A percentile compares a stretch with the other conserved stretches of the same genome.
Evolutionary conservation across 257 asterid genomes (phyloP).

Genomic region (Salvia hispanica): DNA sequence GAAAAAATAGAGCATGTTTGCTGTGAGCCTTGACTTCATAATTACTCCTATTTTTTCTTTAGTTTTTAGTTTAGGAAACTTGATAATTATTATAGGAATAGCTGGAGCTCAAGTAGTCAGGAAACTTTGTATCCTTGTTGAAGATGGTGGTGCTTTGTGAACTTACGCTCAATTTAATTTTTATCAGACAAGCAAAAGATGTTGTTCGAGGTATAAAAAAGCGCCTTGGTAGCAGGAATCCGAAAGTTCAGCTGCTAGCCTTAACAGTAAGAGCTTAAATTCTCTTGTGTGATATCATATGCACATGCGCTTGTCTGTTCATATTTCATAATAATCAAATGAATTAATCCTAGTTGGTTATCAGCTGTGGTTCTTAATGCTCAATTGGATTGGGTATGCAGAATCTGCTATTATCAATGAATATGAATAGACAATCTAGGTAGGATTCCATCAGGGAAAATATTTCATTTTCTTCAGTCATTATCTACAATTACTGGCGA

Average conservation of each 20-base stretch:
- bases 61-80: no score
- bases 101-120: no score
- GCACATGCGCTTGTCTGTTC: not conserved
- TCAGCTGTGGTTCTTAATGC: conserved; percentile 1
- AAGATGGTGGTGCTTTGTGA: conserved; percentile 22
- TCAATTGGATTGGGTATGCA: not conserved
- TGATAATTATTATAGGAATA: no score
- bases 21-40: conserved; percentile 1
- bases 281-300: conserved; percentile 4
- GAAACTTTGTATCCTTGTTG: not conserved
- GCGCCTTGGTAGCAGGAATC: conserved; percentile 84
- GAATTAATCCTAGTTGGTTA: conserved; percentile 4
- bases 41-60: not conserved
- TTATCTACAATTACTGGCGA: not conserved
- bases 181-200: conserved; percentile 91
- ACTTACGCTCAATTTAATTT: conserved; percentile 30
- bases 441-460: not conserved
- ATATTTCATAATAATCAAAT: not conserved
- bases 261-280: conserved; percentile 68
- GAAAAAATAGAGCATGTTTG: no score
- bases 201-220: conserved; percentile 86
- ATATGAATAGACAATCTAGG: not conserved
- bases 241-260: conserved; percentile 97
- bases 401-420: not conserved
- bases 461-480: not conserved